Base-by-base conservation (phyloP, 2,329 filamentous ascomycete species). In the Aspergillus phoenicis region DNA sequence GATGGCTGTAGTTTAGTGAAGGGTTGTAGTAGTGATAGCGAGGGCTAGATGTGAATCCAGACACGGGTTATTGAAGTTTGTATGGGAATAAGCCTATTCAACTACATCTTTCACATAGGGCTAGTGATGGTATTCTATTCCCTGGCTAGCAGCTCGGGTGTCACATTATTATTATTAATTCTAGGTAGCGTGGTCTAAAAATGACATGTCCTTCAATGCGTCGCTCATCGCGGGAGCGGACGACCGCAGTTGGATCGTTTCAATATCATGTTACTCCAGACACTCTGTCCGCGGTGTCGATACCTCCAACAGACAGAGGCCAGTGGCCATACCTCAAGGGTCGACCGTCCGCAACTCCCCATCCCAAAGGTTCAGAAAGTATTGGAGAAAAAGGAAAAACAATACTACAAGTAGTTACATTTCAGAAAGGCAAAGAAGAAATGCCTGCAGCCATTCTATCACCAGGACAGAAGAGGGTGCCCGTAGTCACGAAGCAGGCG, bases 111-210 rank as follows among this genome's bases (percentile, higher is more conserved):
- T 24, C 33, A 36, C 33, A 36, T 36, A 15, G 4, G 30, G 11
- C 11, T 13, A 36, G 33, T 36, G 33, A 36, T 36, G 11, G 33
- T 36, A 24, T 13, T 43, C 17, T 30, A 43, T 52, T 36, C 33
- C 26, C n/a, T 30, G n/a, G 15, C 17, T 38, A 26, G n/a, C n/a
- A 41, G 39, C 24, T 56, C 41, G 33, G 45, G 33, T 56, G 39
- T 45, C 53, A 45, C 53, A 68, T 68, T 69, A 69, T 45, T 66
- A 69, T 45, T 64, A 69, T 68, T 69, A 69, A 53, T 62, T 65
- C 58, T 66, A 68, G 54, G 62, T 62, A 59, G 51, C 65, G 55
- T 61, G 59, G 65, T 65, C 61, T 65, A 64, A 62, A 53, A 61
- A 60, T 64, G 62, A 53, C 60, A 61, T 60, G 62, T 63, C 65